phyloP scores from a whole-genome alignment of 768 basidiomycete genomes.

The Boletus speciosus region DNA sequence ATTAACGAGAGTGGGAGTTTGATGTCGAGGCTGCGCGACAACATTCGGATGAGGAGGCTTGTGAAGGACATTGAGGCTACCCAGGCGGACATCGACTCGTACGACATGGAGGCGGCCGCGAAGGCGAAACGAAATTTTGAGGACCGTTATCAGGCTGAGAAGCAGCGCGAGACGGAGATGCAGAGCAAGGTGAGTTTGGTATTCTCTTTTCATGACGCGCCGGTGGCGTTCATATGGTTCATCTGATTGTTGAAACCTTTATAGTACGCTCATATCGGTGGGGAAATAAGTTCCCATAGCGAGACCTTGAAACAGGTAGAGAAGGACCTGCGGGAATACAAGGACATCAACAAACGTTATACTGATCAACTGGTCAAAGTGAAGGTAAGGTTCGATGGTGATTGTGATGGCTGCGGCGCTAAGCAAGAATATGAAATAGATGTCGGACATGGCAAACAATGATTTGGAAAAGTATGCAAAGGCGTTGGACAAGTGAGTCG shows the following conservation, averaged over 20 bases:
- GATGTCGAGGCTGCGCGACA: slow-evolving; percentile 73
- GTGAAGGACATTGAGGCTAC: slow-evolving; percentile 61
- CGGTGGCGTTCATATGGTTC: neutral
- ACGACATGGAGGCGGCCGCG: slow-evolving; percentile 84
- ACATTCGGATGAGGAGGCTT: slow-evolving; percentile 72
- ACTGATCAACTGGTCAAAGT: slow-evolving; percentile 91
- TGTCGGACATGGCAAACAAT: slow-evolving; percentile 96
- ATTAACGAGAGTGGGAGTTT: slow-evolving; percentile 72
- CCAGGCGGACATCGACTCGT: slow-evolving; percentile 65
- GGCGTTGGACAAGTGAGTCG: slow-evolving; percentile 86
- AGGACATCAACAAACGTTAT: slow-evolving; percentile 80
- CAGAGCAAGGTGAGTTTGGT: slow-evolving; percentile 54
- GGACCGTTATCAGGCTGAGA: slow-evolving; percentile 67
- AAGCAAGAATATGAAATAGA: slow-evolving; percentile 42
- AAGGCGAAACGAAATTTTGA: slow-evolving; percentile 84
- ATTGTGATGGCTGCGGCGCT: neutral
- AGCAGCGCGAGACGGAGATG: slow-evolving; percentile 68
- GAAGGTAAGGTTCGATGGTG: slow-evolving; percentile 55
- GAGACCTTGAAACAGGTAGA: slow-evolving; percentile 64
- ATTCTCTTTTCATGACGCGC: slow-evolving; percentile 4
- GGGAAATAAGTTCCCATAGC: slow-evolving; percentile 74
- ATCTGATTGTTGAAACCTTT: slow-evolving; percentile 2
- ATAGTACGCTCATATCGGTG: slow-evolving; percentile 77
- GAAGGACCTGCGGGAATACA: slow-evolving; percentile 78
- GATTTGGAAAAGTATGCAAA: slow-evolving; percentile 98